Base-by-base conservation (phyloP, 345 rosid genomes). In the Kernera saxatilis region DNA sequence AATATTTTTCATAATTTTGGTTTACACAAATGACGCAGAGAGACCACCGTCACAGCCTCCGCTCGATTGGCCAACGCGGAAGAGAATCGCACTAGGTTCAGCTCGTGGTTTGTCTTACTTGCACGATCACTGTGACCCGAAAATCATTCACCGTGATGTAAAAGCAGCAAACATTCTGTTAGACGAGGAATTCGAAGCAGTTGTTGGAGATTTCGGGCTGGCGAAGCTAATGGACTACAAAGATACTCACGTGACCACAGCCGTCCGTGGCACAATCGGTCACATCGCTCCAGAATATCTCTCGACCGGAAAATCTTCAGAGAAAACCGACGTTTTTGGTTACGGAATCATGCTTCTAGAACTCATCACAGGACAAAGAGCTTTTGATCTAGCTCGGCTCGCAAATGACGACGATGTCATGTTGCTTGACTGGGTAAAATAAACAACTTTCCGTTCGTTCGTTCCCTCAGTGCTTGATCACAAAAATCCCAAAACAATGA, bases 181-280 rank as follows among this genome's bases (percentile, higher is more conserved):
- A 70, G 98, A 93, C 39, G 98, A 93, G 73, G 98, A 93, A 64
- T 93, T 93, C 37, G 96, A 93, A 83, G 98, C 98, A 3, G 97
- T 93, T 21, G 98, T 93, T 43, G 98, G 98, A 59, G 98, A 93
- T 79, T 93, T 93, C 62, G 98, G 98, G 62, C 68, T 93, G 53
- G 98, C 98, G 0, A 93, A 89, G 78, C 89, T 93, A 61, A 93
- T 93, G 98, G 98, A 93, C 80, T 93, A 93, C 82, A 93, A 93
- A 83, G 98, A 93, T 51, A 93, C 98, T 19, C 97, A 93, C 73
- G 98, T 91, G 23, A 93, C 98, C 14, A 93, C 97, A 61, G 97
- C 98, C 0, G 97, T 93, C 53, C 94, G 97, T 32, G 98, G 98
- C 40, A 93, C 97, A 3, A 91, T 93, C 9, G 98, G 98, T 26